Conservation (phyloP, 352 stramenopile genomes). For the Phytophthora ohioensis region DNA sequence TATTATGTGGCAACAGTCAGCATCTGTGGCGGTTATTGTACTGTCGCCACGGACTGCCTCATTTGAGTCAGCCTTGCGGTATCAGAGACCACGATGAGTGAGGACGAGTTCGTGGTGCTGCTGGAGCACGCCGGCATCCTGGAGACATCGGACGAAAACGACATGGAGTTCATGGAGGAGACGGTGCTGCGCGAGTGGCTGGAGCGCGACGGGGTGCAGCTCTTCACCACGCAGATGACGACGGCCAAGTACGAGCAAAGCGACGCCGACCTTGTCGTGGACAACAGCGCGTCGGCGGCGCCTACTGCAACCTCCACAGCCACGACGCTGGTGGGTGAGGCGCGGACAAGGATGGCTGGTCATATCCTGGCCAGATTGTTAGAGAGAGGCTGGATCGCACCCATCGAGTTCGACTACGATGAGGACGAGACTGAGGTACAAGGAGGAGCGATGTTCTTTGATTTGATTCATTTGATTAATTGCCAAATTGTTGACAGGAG, state of each 20-base stretch:
- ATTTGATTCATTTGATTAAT: neutral
- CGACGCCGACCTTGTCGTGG: constrained; percentile 37
- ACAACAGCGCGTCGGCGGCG: constrained; percentile 28
- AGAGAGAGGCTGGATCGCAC: constrained; percentile 66
- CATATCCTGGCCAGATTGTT: constrained; percentile 65
- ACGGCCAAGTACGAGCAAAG: constrained; percentile 26
- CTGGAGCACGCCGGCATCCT: constrained; percentile 82
- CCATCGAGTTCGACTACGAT: constrained; percentile 61
- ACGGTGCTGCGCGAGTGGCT: constrained; percentile 75
- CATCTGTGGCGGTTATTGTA: neutral
- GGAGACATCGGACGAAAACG: constrained; percentile 73
- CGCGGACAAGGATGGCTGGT: constrained; percentile 47
- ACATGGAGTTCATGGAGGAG: constrained; percentile 77
- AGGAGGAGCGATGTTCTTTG: neutral
- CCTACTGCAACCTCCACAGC: constrained; percentile 28
- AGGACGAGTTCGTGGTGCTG: constrained; percentile 89
- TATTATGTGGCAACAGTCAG: constrained; percentile 1
- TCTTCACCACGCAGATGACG: constrained; percentile 56
- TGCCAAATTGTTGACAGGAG: constrained; percentile 26
- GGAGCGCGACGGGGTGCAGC: constrained; percentile 69
- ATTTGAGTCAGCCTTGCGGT: constrained; percentile 10
- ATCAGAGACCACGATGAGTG: constrained; percentile 59
- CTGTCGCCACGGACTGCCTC: constrained; percentile 1
- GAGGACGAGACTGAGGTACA: constrained; percentile 54
- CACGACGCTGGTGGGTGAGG: constrained; percentile 42